phyloP scores from a whole-genome alignment of 345 rosid species.

The Eucalyptus lansdowneana region DNA sequence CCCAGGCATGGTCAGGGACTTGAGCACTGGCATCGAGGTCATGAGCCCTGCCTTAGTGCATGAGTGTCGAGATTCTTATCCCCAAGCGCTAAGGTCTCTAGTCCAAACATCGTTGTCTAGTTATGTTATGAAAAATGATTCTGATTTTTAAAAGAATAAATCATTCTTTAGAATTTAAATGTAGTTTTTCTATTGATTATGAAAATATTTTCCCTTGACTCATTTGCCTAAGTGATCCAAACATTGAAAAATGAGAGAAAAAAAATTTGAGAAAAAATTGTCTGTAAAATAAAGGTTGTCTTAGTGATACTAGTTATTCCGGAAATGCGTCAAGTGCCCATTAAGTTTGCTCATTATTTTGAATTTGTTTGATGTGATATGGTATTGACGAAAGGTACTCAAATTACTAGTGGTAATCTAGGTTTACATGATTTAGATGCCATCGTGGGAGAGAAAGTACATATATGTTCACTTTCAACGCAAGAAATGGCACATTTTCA shows the following conservation, averaged over 20 bases:
- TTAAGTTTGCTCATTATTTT: background rate
- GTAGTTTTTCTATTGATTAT: too few relatives aligned
- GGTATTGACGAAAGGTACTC: background rate
- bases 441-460: background rate
- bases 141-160: too few relatives aligned
- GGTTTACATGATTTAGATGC: background rate
- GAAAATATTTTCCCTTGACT: background rate
- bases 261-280: background rate
- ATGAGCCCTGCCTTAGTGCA: background rate
- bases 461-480: background rate
- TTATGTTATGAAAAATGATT: background rate
- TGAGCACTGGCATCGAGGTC: fast-evolving
- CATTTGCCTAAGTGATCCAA: background rate
- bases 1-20: fast-evolving
- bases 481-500: background rate
- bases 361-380: background rate
- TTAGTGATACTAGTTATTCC: background rate
- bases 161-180: too few relatives aligned
- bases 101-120: background rate
- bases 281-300: background rate
- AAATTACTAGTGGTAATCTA: background rate
- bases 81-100: fast-evolving
- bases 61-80: fast-evolving
- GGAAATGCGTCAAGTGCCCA: background rate
- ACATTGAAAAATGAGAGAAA: background rate